Base-by-base conservation (phyloP, 1,284 basidiomycete species). In the Somion occarium region DNA sequence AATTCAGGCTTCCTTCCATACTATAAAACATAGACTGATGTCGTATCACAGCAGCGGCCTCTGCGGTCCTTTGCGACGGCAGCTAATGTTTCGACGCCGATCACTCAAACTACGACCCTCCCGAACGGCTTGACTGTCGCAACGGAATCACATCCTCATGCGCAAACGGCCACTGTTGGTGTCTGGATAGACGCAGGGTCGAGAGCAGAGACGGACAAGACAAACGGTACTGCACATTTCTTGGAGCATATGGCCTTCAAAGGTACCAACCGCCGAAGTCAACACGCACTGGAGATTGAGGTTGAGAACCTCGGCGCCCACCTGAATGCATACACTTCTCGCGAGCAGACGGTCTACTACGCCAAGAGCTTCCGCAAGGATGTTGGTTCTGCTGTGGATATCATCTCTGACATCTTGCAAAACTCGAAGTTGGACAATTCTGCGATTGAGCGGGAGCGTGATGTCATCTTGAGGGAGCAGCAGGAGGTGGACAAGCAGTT, bases 101-200 rank as follows among this genome's bases (percentile, higher is more conserved):
- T 87, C 55, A 96, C 93, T 45, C 84, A 94, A 71, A 83, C 91
- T 56, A 88, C 92, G 26, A 93, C 91, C 4, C 84, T 98, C 50
- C 78, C 90, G 15, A 97, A 96, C 74, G 94, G 94, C 54, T 76
- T 96, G 53, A 94, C 91, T n/a, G 83, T 94, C 58, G 91, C 91
- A 38, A 93, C 91, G 4, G 95, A 98, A 75, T 79, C 92, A 23
- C 92, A 95, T 60, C 83, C 93, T 20, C 86, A 93, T 67, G 89
- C 93, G n/a, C 91, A 96, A 73, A 98, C 96, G 12, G 96, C 96
- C 15, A 99, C 96, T 26, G 94, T 99, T 44, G 97, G 97, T 62
- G 90, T 98, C 53, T 99, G 95, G 95, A 97, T 99, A 65, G 96
- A 98, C 68, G 95, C 96, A 54, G 97, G 97, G 59, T 96, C 93